These are phyloP conservation scores for Blastosporella zonata DNA, from an alignment of 1,284 basidiomycete species.

Conservation along the genomic window DNA sequence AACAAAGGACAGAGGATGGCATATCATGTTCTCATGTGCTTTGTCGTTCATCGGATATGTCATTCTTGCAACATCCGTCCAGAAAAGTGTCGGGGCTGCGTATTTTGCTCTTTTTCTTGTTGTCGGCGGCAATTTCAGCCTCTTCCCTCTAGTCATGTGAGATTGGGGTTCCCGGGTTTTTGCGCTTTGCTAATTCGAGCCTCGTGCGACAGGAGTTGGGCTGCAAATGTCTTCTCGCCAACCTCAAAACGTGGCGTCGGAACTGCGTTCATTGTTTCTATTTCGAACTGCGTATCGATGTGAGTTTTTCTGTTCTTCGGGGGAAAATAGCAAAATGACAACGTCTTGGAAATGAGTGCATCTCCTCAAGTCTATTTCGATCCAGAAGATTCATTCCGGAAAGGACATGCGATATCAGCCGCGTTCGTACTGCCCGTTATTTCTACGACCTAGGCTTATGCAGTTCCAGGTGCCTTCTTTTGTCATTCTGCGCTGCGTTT, in stretches of 20 bases:
- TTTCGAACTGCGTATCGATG: conserved; percentile 57
- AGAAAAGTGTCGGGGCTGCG: conserved; percentile 48
- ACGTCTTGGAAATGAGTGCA: conserved; percentile 32
- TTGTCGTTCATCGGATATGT: conserved; percentile 48
- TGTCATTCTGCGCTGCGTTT: conserved; percentile 39
- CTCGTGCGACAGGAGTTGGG: conserved; percentile 51
- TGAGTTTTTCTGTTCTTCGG: conserved; percentile 25
- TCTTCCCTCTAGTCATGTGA: conserved; percentile 57
- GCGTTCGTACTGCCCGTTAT: conserved; percentile 27
- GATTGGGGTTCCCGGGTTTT: conserved; percentile 15
- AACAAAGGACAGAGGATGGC: conserved; percentile 50
- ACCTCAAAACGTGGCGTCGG: conserved; percentile 58
- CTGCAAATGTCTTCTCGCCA: conserved; percentile 54
- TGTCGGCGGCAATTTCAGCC: conserved; percentile 49
- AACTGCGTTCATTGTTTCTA: conserved; percentile 55
- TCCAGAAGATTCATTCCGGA: conserved; percentile 43
- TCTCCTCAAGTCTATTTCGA: conserved; percentile 58
- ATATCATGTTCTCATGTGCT: conserved; percentile 46
- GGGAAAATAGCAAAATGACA: no score
- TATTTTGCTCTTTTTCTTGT: conserved; percentile 58
- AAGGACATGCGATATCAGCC: conserved; percentile 51
- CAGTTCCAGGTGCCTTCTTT: conserved; percentile 36
- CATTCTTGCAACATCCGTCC: conserved; percentile 47
- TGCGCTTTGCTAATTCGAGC: not conserved
- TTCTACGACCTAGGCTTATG: not conserved